Conservation (phyloP, 306 rosid genomes). For the Cucurbita moschata region DNA sequence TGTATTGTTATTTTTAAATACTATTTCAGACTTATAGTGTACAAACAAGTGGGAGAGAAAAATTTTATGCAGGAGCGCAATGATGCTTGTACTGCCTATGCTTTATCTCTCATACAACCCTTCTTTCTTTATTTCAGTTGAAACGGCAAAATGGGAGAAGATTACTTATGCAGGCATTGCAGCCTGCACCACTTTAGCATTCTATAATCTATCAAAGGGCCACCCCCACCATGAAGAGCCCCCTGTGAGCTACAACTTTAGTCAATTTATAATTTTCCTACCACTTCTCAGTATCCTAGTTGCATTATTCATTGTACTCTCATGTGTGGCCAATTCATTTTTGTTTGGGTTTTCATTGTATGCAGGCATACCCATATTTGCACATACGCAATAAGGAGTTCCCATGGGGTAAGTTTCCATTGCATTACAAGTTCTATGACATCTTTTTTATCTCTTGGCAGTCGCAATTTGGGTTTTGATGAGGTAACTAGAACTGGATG, state of each 20-base stretch:
- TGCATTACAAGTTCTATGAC: background rate
- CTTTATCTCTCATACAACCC: background rate
- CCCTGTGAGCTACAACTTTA: constrained; percentile 46
- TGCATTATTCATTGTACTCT: background rate
- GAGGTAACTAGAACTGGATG: background rate
- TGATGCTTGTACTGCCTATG: background rate
- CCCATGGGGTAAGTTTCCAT: constrained; percentile 77
- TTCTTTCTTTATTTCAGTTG: constrained; percentile 26
- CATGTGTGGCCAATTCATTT: background rate
- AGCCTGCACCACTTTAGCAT: constrained; percentile 39
- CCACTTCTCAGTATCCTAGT: background rate
- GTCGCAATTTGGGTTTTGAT: background rate
- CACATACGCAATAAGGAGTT: constrained; percentile 98
- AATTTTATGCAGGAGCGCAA: background rate
- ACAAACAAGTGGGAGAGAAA: background rate
- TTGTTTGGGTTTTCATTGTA: background rate
- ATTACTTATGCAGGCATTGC: constrained; percentile 73
- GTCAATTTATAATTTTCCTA: background rate
- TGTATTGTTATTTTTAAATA: background rate
- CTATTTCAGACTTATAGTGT: background rate
- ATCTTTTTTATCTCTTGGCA: background rate
- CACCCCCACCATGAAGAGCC: constrained; percentile 64
- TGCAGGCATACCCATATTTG: constrained; percentile 42
- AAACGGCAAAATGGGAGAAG: constrained; percentile 95
- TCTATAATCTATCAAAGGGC: constrained; percentile 57